A percentile compares a stretch with the other conserved stretches of the same genome.
phyloP scores from a whole-genome alignment of 176 grass and related monocot genomes.

The Coix lacrymajobi region DNA sequence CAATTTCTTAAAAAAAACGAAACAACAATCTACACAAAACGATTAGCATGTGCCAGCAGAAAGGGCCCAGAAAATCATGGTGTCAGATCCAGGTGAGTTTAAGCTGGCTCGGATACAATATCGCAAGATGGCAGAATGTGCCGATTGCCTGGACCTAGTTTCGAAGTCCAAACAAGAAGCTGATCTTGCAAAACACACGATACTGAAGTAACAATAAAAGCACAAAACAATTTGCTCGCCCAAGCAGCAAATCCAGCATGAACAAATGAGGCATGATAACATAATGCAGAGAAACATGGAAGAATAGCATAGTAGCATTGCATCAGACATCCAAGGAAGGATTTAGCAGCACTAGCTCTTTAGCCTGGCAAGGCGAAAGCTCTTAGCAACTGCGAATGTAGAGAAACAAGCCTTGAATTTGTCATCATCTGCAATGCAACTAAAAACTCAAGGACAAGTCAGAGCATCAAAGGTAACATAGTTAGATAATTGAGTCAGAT shows the following conservation, averaged over 20 bases:
- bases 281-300: neutral
- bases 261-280: neutral
- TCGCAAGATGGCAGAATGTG: neutral
- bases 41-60: neutral
- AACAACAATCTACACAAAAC: no score
- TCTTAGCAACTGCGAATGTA: slow-evolving; percentile 64
- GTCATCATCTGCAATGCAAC: slow-evolving; percentile 10
- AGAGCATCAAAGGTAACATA: no score
- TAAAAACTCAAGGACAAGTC: no score
- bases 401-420: slow-evolving; percentile 56
- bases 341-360: slow-evolving; percentile 51
- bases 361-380: slow-evolving; percentile 52
- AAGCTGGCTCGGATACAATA: neutral
- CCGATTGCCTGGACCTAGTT: neutral
- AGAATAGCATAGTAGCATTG: neutral
- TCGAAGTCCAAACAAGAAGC: neutral
- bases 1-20: no score
- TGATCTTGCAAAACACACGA: neutral
- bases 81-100: neutral
- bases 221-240: no score
- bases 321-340: slow-evolving; percentile 75
- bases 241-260: neutral
- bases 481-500: no score
- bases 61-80: neutral
- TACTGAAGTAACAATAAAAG: neutral